phyloP scores from a whole-genome alignment of 257 asterid genomes.

The Solanum piurae region DNA sequence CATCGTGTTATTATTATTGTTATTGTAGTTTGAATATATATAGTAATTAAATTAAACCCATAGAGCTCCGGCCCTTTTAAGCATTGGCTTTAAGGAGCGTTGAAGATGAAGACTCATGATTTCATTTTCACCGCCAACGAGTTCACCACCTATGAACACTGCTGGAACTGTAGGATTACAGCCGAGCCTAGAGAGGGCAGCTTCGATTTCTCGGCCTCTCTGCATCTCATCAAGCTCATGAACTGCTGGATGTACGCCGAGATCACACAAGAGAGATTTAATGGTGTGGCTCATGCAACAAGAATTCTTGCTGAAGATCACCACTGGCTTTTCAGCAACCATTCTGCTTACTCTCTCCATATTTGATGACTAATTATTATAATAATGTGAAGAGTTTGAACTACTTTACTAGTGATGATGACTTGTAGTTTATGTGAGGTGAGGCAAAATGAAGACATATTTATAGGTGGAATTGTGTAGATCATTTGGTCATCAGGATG shows the following conservation, averaged over 20 bases:
- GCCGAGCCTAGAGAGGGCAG: slow-evolving; percentile 37
- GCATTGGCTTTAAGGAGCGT: slow-evolving; percentile 55
- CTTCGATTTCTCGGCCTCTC: slow-evolving; percentile 61
- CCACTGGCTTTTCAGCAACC: slow-evolving; percentile 64
- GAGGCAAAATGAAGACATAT: slow-evolving; percentile 31
- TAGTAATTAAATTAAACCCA: slow-evolving; percentile 40
- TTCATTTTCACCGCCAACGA: slow-evolving; percentile 69
- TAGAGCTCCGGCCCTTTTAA: slow-evolving; percentile 61
- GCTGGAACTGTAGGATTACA: slow-evolving; percentile 51
- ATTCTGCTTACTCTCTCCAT: slow-evolving; percentile 60
- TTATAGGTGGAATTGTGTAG: slow-evolving; percentile 17
- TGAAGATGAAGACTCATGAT: slow-evolving; percentile 70
- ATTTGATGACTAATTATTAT: neutral
- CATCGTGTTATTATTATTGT: neutral
- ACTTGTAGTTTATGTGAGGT: slow-evolving; percentile 5
- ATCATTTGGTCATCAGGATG: neutral
- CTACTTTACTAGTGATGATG: neutral
- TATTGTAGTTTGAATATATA: neutral
- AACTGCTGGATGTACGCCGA: slow-evolving; percentile 48
- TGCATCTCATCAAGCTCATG: slow-evolving; percentile 68
- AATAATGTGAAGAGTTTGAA: too few species aligned
- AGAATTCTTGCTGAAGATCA: slow-evolving; percentile 60
- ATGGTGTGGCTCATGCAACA: slow-evolving; percentile 69
- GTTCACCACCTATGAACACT: slow-evolving; percentile 59
- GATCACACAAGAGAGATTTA: slow-evolving; percentile 49